Evolutionary conservation across 2,329 filamentous ascomycete species (phyloP), one percentile per base, ranked within the genome.

Genomic region (Cordyceps farinosa): DNA sequence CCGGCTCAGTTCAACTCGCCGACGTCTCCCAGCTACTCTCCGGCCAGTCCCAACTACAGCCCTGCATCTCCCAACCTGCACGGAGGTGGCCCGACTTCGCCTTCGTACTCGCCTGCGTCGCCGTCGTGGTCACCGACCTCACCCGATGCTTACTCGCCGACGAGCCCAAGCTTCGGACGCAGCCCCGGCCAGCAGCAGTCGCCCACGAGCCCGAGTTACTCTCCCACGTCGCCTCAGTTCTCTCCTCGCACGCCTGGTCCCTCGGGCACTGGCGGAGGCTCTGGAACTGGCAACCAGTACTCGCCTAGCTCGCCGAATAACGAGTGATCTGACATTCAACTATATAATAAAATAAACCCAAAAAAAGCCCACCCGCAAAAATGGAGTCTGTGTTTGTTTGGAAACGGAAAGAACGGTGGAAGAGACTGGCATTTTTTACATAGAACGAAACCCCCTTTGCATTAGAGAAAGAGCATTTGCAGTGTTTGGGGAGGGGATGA

Each of bases 81-180:
- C 71, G 76, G 67, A 56, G 69, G 68, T 38, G 75, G 74, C 5
- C 74, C 81, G 11, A 80, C 84, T 38, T 83, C 86, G 66, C 85
- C 82, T n/a, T 82, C 81, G 4, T 90, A 89, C 75, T 86, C 83
- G 38, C 89, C 89, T 53, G 87, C 87, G 3, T 91, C 89, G 56
- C 90, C 89, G n/a, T 85, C 83, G 30, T 93, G 90, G 79, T 92
- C 90, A 63, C 90, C 91, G 3, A 90, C 89, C 7, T 92, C 90
- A 47, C 84, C 84, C 13, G 80, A 82, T 65, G 79, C 81, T 2
- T 88, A 88, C 76, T 87, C 85, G 55, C 85, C 86, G 5, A 87
- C 85, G 50, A 87, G 85, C 69, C 86, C 86, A 36, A 80, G 79
- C 65, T 87, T 85, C 82, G 79, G 82, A 68, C 79, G 80, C 65